phyloP scores from a whole-genome alignment of 345 rosid genomes.

The Acer campestre region DNA sequence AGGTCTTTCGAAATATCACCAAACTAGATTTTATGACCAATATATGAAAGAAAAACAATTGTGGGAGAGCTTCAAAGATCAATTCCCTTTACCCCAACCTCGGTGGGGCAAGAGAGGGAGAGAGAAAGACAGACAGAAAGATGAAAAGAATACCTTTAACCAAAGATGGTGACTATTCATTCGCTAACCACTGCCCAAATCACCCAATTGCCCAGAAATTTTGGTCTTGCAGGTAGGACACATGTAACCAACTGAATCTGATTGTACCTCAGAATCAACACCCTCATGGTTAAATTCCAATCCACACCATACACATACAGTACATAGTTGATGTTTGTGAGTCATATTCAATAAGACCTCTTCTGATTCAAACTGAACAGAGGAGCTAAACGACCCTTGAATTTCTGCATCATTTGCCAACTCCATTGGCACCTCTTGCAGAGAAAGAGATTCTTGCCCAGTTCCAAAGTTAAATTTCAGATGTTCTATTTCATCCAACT shows the following conservation, averaged over 20 bases:
- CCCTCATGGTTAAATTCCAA: conserved; percentile 59
- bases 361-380: conserved; percentile 41
- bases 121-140: not conserved
- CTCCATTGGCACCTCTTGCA: conserved; percentile 37
- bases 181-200: conserved; percentile 17
- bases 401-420: conserved; percentile 31
- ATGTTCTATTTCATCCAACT: conserved; percentile 50
- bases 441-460: conserved; percentile 32
- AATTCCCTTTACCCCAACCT: not conserved
- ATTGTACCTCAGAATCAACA: conserved; percentile 49
- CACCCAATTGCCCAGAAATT: conserved; percentile 47
- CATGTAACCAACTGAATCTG: conserved; percentile 72
- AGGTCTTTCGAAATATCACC: not conserved
- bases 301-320: conserved; percentile 68
- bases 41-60: not conserved
- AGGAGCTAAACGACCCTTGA: conserved; percentile 32
- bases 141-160: conserved; percentile 3
- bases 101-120: not conserved
- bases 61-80: not conserved
- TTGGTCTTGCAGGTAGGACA: conserved; percentile 68
- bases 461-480: conserved; percentile 38
- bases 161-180: conserved; percentile 10
- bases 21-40: not conserved
- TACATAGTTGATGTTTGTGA: conserved; percentile 31
- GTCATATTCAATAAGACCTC: conserved; percentile 29